Percentiles rank a stretch among this genome's conserved stretches.
Evolutionary conservation across 257 asterid genomes (phyloP).

Genomic region (Solanum virginianum): DNA sequence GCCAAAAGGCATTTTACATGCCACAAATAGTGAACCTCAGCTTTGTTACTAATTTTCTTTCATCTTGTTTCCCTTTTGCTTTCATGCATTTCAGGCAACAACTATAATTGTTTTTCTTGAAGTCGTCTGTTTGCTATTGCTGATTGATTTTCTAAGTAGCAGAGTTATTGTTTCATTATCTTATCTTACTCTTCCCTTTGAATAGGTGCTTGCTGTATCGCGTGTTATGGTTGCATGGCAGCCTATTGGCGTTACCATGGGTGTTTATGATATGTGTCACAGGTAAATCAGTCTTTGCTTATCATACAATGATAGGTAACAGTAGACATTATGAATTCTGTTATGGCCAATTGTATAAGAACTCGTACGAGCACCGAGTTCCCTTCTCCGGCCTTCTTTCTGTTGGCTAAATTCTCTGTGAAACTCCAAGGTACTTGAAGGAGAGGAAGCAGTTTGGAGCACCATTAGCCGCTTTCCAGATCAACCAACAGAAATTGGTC

Average conservation of each 20-base stretch:
- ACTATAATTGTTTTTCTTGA: not conserved
- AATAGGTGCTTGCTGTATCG: slow-evolving; percentile 93
- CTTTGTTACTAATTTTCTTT: not conserved
- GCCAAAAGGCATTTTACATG: not conserved
- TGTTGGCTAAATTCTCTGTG: not conserved
- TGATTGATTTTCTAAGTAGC: not conserved
- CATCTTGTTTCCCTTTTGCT: not conserved
- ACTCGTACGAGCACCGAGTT: not conserved
- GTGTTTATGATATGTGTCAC: slow-evolving; percentile 95
- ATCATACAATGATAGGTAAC: not conserved
- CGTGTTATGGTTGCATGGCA: slow-evolving; percentile 99
- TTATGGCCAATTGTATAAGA: not conserved
- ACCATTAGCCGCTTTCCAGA: slow-evolving; percentile 90
- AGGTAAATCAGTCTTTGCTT: slow-evolving; percentile 32
- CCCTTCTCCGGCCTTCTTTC: not conserved
- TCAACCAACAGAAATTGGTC: slow-evolving; percentile 86
- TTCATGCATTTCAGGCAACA: not conserved
- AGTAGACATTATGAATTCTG: not conserved
- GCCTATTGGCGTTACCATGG: slow-evolving; percentile 96
- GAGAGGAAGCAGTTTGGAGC: slow-evolving; percentile 99
- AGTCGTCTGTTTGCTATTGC: not conserved
- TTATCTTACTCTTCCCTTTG: slow-evolving; percentile 1
- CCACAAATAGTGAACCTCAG: not conserved
- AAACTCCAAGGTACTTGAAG: slow-evolving; percentile 56
- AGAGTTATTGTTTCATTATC: not conserved